A percentile compares a stretch with the other conserved stretches of the same genome.
phyloP scores from a whole-genome alignment of 345 rosid species.

The Streptanthus diversifolius region DNA sequence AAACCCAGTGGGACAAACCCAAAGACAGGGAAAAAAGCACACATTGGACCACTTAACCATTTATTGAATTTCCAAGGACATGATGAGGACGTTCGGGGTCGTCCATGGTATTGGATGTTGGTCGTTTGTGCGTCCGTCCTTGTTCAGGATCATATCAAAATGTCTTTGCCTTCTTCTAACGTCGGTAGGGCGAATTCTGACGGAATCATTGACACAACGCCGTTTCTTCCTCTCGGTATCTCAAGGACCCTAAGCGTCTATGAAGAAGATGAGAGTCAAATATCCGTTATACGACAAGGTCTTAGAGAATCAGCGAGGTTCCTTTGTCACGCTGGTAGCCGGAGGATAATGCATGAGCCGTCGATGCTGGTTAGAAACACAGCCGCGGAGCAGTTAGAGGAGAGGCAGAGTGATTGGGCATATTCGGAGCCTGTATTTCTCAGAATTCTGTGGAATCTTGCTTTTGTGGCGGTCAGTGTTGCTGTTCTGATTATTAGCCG shows the following conservation, averaged over 20 bases:
- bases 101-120: too few relatives aligned
- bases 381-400: conserved; percentile 34
- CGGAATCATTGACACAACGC: conserved; percentile 68
- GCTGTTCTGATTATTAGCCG: conserved; percentile 59
- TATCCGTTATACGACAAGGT: conserved; percentile 53
- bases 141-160: too few relatives aligned
- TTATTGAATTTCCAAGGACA: too few relatives aligned
- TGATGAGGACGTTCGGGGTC: too few relatives aligned
- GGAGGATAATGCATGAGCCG: conserved; percentile 61
- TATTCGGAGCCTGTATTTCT: conserved; percentile 92
- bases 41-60: too few relatives aligned
- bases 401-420: conserved; percentile 70
- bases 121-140: too few relatives aligned
- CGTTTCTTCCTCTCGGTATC: conserved; percentile 42
- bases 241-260: conserved; percentile 11
- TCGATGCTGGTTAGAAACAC: conserved; percentile 35
- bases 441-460: conserved; percentile 77
- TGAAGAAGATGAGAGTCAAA: conserved; percentile 28
- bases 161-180: background rate
- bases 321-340: conserved; percentile 87
- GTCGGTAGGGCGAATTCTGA: conserved; percentile 43
- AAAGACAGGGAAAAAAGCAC: too few relatives aligned
- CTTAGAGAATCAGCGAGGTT: conserved; percentile 82
- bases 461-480: conserved; percentile 67
- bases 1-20: too few relatives aligned